phyloP scores from a whole-genome alignment of 148 eudicot genomes.

The Camellia sinensis region DNA sequence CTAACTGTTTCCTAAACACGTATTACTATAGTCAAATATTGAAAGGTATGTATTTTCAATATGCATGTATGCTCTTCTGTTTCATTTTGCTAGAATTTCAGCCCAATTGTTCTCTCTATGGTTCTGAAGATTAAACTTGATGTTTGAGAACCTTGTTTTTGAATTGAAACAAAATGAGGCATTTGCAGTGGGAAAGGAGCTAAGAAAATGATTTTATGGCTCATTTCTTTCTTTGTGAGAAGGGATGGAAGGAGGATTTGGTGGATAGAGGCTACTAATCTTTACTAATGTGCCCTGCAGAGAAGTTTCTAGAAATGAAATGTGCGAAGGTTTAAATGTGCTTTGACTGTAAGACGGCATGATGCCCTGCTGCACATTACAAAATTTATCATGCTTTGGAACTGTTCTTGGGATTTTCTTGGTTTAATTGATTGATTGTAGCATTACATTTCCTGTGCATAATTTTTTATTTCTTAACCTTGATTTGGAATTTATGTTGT shows the following conservation, averaged over 20 bases:
- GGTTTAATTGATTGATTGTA: background rate
- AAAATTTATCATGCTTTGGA: conserved; percentile 8
- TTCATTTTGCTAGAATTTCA: background rate
- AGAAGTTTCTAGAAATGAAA: background rate
- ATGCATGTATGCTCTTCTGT: background rate
- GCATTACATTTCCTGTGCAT: background rate
- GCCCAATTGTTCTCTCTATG: background rate
- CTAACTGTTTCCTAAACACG: background rate
- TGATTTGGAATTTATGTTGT: conserved; percentile 14
- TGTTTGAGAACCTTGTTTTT: background rate
- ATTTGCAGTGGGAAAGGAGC: background rate
- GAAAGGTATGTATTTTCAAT: background rate
- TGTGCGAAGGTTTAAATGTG: background rate
- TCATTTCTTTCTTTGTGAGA: background rate
- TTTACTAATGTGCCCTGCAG: background rate
- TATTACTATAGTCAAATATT: background rate
- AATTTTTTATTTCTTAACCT: background rate
- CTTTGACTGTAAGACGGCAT: background rate
- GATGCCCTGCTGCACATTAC: background rate
- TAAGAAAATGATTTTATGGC: background rate
- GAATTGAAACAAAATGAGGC: background rate
- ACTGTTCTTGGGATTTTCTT: background rate
- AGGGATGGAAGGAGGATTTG: background rate
- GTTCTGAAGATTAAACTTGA: background rate
- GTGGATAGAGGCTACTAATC: background rate